phyloP scores from a whole-genome alignment of 2,329 filamentous ascomycete genomes.

The Coniosporium tulheliwenetii region DNA sequence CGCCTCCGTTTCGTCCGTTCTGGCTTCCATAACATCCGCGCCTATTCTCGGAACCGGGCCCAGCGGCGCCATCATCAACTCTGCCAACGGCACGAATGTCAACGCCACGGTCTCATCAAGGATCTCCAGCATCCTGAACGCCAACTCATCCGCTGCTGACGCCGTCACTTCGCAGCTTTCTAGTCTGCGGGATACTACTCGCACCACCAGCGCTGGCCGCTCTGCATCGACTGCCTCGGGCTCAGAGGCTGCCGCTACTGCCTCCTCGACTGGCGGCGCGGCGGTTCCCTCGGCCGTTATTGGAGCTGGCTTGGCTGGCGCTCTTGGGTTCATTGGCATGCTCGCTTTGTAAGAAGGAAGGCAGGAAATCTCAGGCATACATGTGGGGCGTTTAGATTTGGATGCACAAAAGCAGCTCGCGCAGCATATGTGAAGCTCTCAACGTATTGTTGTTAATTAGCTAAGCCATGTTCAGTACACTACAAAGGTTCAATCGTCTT shows the following conservation, averaged over 20 bases:
- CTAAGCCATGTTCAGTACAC: too few species aligned
- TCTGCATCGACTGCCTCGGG: neutral
- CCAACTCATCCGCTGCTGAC: slow-evolving; percentile 8
- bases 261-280: slow-evolving; percentile 10
- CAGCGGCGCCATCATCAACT: slow-evolving; percentile 5
- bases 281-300: slow-evolving; percentile 20
- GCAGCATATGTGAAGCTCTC: too few species aligned
- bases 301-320: slow-evolving; percentile 23
- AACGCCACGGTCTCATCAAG: slow-evolving; percentile 3
- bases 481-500: too few species aligned
- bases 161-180: slow-evolving; percentile 7
- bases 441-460: too few species aligned
- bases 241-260: slow-evolving; percentile 8
- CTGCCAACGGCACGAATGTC: slow-evolving; percentile 6
- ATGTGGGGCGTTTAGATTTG: too few species aligned
- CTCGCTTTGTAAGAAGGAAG: slow-evolving; percentile 21
- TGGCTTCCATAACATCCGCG: slow-evolving; percentile 7
- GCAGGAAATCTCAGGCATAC: too few species aligned
- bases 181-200: slow-evolving; percentile 7
- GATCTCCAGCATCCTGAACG: slow-evolving; percentile 2
- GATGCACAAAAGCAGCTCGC: too few species aligned
- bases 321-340: slow-evolving; percentile 24
- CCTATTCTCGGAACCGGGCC: slow-evolving; percentile 9
- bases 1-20: too few species aligned
- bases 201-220: slow-evolving; percentile 2